Percentiles rank a stretch among this genome's conserved stretches.
Evolutionary conservation across 1,139 yeast genomes (phyloP).

Genomic region (Citeromyces hawaiiensis): DNA sequence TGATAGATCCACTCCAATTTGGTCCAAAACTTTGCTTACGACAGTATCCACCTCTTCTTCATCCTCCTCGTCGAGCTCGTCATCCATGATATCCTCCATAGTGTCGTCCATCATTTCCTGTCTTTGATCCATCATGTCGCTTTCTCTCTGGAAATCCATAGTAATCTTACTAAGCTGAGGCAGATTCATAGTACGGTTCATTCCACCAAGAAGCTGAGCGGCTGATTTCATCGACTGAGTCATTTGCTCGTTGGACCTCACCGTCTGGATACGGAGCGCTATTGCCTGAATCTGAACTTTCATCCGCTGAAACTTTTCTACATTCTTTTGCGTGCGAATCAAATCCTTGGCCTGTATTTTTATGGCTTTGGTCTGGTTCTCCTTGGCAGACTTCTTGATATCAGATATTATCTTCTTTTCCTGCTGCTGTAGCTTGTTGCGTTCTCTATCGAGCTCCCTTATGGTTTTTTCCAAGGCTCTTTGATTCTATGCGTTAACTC

Average conservation of each 20-base stretch:
- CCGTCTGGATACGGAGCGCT: constrained; percentile 77
- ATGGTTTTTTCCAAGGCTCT: constrained; percentile 90
- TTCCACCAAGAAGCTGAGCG: constrained; percentile 69
- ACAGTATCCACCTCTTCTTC: constrained; percentile 91
- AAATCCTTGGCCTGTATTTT: constrained; percentile 93
- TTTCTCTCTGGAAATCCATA: constrained; percentile 89
- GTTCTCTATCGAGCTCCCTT: constrained; percentile 82
- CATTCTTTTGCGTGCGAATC: constrained; percentile 63
- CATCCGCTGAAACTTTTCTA: constrained; percentile 86
- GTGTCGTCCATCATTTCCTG: constrained; percentile 99
- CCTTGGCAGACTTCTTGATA: constrained; percentile 83
- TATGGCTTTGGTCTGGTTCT: constrained; percentile 79
- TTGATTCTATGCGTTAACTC: constrained; percentile 40
- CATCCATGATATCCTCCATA: constrained; percentile 89
- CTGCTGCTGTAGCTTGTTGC: constrained; percentile 73
- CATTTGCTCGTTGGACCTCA: constrained; percentile 92
- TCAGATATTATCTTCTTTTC: constrained; percentile 80
- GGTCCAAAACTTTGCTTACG: constrained; percentile 84
- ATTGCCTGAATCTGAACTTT: constrained; percentile 93
- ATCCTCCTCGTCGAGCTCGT: constrained; percentile 60
- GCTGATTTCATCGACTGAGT: constrained; percentile 92
- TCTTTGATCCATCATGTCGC: constrained; percentile 95
- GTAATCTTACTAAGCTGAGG: constrained; percentile 85
- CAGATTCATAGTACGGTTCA: constrained; percentile 83
- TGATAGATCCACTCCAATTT: constrained; percentile 83